Evolutionary conservation across 345 rosid genomes (phyloP).

Genomic region (Populus euphratica): DNA sequence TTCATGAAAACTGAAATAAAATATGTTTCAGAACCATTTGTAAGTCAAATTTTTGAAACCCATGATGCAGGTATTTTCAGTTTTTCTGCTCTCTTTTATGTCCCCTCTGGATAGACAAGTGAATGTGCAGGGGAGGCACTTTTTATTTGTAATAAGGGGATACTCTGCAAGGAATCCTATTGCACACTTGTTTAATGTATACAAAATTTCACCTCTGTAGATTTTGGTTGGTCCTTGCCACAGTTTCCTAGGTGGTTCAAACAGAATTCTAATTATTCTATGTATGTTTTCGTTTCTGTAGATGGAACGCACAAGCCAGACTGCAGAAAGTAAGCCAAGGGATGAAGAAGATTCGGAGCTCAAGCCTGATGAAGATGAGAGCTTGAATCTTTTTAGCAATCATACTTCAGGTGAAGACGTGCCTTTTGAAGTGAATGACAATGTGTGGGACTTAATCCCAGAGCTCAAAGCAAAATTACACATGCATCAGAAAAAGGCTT

Average conservation of each 20-base stretch:
- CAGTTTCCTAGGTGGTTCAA: background rate
- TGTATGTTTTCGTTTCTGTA: conserved; percentile 15
- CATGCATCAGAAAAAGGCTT: conserved; percentile 76
- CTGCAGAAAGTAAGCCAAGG: conserved; percentile 30
- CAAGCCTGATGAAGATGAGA: conserved; percentile 27
- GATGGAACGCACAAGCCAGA: conserved; percentile 44
- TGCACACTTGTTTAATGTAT: background rate
- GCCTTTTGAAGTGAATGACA: conserved; percentile 47
- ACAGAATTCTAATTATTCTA: conserved; percentile 1
- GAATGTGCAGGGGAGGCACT: background rate
- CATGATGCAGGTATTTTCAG: background rate
- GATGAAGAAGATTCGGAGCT: conserved; percentile 34
- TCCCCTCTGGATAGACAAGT: background rate
- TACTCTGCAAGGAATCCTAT: background rate
- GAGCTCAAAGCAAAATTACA: conserved; percentile 64
- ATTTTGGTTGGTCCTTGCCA: background rate
- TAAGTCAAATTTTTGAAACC: conserved; percentile 45
- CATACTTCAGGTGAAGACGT: conserved; percentile 21
- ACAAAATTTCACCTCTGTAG: background rate
- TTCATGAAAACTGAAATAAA: conserved; percentile 67
- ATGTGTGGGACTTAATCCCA: conserved; percentile 84
- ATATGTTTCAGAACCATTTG: conserved; percentile 72
- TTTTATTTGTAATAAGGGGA: background rate
- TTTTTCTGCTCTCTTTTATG: background rate
- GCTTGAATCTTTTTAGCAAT: conserved; percentile 27